Evolutionary conservation across 2,329 filamentous ascomycete genomes (phyloP).

Genomic region (Trematosphaeria pertusa): DNA sequence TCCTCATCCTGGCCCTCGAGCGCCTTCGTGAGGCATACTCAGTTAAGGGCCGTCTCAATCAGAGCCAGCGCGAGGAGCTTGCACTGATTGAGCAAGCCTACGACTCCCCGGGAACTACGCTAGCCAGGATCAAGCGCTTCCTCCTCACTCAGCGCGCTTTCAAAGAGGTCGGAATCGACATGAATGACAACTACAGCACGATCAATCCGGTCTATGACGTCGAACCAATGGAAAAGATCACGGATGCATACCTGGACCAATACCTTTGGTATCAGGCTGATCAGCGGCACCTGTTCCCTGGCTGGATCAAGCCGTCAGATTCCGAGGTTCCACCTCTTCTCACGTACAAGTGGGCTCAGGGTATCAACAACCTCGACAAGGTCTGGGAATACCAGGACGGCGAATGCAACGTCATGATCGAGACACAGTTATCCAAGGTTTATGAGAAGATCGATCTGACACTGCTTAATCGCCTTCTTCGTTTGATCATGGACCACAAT

Average conservation of each 20-base stretch:
- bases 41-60: slow-evolving; percentile 94
- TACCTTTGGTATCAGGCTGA: slow-evolving; percentile 99
- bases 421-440: slow-evolving; percentile 98
- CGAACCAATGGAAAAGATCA: slow-evolving; percentile 99
- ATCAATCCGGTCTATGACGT: slow-evolving; percentile 99
- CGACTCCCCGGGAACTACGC: slow-evolving; percentile 92
- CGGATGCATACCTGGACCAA: slow-evolving; percentile 96
- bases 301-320: slow-evolving; percentile 99
- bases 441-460: slow-evolving; percentile 99
- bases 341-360: slow-evolving; percentile 98
- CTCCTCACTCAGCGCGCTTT: slow-evolving; percentile 95
- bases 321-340: slow-evolving; percentile 94
- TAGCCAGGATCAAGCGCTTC: slow-evolving; percentile 97
- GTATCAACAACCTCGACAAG: slow-evolving; percentile 95
- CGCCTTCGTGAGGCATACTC: slow-evolving; percentile 94
- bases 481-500: slow-evolving; percentile 99
- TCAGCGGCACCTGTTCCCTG: slow-evolving; percentile 93
- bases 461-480: slow-evolving; percentile 87
- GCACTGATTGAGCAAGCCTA: slow-evolving; percentile 98
- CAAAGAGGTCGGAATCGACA: slow-evolving; percentile 99
- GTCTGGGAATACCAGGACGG: slow-evolving; percentile 95
- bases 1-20: slow-evolving; percentile 92
- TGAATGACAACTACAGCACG: slow-evolving; percentile 99
- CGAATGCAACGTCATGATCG: slow-evolving; percentile 98
- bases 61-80: slow-evolving; percentile 95